These are phyloP conservation scores for Dictyostelium citrinum DNA, from an alignment of 78 protist species.

Conservation along the genomic window DNA sequence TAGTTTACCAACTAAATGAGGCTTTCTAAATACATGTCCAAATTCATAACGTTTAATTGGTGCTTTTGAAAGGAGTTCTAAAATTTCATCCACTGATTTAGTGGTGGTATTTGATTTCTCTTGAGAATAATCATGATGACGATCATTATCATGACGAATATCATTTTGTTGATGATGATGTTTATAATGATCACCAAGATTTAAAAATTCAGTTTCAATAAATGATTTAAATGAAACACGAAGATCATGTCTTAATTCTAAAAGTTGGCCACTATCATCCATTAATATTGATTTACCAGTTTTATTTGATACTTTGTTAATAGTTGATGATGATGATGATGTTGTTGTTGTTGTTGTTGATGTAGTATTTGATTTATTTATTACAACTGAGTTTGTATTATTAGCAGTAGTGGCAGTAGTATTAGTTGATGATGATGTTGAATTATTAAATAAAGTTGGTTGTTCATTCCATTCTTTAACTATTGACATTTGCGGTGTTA, in stretches of 20 bases:
- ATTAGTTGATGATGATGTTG: background rate
- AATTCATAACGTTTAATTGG: slow-evolving; percentile 61
- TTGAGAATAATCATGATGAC: background rate
- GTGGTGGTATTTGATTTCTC: background rate
- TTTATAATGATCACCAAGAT: background rate
- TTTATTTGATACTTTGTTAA: background rate
- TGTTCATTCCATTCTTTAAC: slow-evolving; percentile 25
- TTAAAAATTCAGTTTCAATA: slow-evolving; percentile 16
- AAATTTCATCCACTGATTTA: slow-evolving; percentile 10
- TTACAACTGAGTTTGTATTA: background rate
- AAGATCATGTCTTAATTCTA: slow-evolving; percentile 44
- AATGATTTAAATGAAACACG: slow-evolving; percentile 21
- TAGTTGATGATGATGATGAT: background rate
- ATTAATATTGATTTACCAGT: slow-evolving; percentile 32
- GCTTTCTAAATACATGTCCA: slow-evolving; percentile 30
- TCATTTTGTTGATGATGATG: slow-evolving; percentile 1
- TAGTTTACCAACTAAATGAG: slow-evolving; percentile 45
- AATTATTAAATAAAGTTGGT: background rate
- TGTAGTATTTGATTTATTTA: background rate
- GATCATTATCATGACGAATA: background rate
- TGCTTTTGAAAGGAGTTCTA: slow-evolving; percentile 3
- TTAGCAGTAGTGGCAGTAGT: background rate
- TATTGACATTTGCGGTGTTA: slow-evolving; percentile 25
- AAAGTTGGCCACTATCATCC: slow-evolving; percentile 69
- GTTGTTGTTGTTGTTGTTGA: background rate